Evolutionary conservation across 2,329 filamentous ascomycete species (phyloP).

Genomic region (Exophiala alcalophila): DNA sequence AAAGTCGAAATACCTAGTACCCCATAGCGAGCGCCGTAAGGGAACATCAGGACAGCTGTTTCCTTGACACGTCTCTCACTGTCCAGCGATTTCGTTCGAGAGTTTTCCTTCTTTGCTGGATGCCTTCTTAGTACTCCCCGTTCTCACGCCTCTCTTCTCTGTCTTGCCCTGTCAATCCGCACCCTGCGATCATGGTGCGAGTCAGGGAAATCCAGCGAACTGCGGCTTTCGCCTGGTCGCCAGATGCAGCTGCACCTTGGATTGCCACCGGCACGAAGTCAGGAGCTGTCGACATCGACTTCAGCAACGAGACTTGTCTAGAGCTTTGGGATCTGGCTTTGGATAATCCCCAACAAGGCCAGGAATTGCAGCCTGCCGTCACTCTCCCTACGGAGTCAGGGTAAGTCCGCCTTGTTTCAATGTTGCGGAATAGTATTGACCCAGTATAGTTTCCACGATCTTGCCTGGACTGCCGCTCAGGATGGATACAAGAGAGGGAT

Average conservation of each 20-base stretch:
- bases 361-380: constrained; percentile 81
- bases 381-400: constrained; percentile 86
- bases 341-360: constrained; percentile 68
- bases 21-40: not conserved
- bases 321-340: constrained; percentile 94
- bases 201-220: constrained; percentile 95
- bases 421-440: too few species aligned
- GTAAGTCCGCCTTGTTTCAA: constrained; percentile 55
- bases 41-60: constrained; percentile 14
- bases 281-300: constrained; percentile 93
- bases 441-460: constrained; percentile 78
- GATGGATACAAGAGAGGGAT: constrained; percentile 78
- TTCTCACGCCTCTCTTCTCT: constrained; percentile 18
- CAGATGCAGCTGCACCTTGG: constrained; percentile 71
- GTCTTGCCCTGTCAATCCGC: constrained; percentile 26
- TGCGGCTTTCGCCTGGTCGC: constrained; percentile 95
- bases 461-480: constrained; percentile 85
- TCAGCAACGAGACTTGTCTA: constrained; percentile 93
- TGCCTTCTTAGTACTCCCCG: constrained; percentile 16
- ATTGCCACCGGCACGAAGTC: constrained; percentile 92
- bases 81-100: constrained; percentile 1
- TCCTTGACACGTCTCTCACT: not conserved
- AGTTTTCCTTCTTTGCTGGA: constrained; percentile 11
- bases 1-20: constrained; percentile 17
- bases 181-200: constrained; percentile 71